Evolutionary conservation across 2,329 filamentous ascomycete species (phyloP).

Genomic region (Exophiala sideris): DNA sequence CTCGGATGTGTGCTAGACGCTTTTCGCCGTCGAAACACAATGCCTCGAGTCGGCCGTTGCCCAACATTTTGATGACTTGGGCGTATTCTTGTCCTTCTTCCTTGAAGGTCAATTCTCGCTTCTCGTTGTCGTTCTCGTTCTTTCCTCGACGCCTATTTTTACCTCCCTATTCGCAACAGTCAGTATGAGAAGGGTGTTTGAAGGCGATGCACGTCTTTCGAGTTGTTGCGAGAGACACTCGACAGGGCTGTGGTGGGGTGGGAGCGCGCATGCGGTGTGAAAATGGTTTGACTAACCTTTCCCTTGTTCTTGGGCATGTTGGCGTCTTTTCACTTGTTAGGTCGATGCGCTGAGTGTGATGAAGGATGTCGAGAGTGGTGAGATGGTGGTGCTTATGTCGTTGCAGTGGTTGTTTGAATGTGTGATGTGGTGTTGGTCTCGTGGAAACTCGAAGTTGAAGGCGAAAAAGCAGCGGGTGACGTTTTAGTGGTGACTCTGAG

Average conservation of each 20-base stretch:
- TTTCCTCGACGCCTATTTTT: slow-evolving; percentile 98
- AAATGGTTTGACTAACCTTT: slow-evolving; percentile 65
- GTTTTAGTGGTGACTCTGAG: slow-evolving; percentile 8
- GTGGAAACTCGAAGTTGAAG: slow-evolving; percentile 1
- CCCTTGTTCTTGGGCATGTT: slow-evolving; percentile 99
- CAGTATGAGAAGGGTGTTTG: background rate
- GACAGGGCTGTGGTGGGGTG: background rate
- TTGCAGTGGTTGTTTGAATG: slow-evolving; percentile 1
- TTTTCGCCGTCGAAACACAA: slow-evolving; percentile 93
- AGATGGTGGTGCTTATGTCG: background rate
- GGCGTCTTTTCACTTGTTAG: slow-evolving; percentile 25
- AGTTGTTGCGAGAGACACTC: background rate
- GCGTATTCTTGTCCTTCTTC: slow-evolving; percentile 94
- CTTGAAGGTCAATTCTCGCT: slow-evolving; percentile 98
- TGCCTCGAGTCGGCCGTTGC: slow-evolving; percentile 89
- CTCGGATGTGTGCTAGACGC: slow-evolving; percentile 79
- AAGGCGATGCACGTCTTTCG: background rate
- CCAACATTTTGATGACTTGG: slow-evolving; percentile 91
- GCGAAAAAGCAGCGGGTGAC: slow-evolving; percentile 8
- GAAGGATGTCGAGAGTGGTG: background rate
- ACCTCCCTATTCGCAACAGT: slow-evolving; percentile 66
- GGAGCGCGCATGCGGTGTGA: slow-evolving; percentile 22
- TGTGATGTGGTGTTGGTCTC: slow-evolving; percentile 3
- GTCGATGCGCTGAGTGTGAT: background rate
- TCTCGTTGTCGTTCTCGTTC: slow-evolving; percentile 99